Evolutionary conservation across 1,284 basidiomycete genomes (phyloP).

Genomic region (Trichosporon faecale): DNA sequence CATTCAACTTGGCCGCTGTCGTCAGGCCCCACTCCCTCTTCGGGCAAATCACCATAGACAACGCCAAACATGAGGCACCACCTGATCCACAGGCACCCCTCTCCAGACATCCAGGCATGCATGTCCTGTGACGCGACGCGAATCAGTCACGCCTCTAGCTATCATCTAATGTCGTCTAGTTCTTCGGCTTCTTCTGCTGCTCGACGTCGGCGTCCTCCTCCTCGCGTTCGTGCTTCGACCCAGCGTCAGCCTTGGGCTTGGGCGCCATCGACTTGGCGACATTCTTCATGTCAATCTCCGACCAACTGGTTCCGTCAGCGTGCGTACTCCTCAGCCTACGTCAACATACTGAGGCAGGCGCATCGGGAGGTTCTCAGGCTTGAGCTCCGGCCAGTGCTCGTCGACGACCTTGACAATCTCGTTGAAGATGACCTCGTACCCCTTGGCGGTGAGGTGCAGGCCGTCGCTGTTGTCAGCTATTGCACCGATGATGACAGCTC

Average conservation of each 20-base stretch:
- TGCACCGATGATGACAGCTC: too few species aligned
- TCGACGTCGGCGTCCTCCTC: not conserved
- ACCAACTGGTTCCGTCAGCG: slow-evolving; percentile 17
- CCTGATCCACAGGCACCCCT: not conserved
- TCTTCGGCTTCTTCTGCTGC: not conserved
- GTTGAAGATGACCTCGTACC: slow-evolving; percentile 70
- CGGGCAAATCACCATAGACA: not conserved
- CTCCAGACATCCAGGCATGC: not conserved
- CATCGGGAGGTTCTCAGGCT: slow-evolving; percentile 48
- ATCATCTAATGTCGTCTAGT: not conserved
- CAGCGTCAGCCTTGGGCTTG: not conserved
- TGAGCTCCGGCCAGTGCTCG: slow-evolving; percentile 64
- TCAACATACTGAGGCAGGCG: slow-evolving; percentile 40
- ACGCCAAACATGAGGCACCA: not conserved
- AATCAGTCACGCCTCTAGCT: not conserved
- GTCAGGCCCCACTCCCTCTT: not conserved
- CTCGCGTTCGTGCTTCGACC: not conserved
- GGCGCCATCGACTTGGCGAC: slow-evolving; percentile 20
- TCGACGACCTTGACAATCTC: slow-evolving; percentile 61
- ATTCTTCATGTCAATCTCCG: slow-evolving; percentile 16
- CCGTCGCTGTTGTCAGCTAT: slow-evolving; percentile 60
- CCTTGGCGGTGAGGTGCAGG: slow-evolving; percentile 68
- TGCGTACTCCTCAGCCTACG: slow-evolving; percentile 15
- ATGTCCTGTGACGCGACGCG: not conserved
- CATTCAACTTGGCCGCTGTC: not conserved